Evolutionary conservation across 192 early-diverging fungal genomes (phyloP).

Genomic region (Dimargaris cristalligena): DNA sequence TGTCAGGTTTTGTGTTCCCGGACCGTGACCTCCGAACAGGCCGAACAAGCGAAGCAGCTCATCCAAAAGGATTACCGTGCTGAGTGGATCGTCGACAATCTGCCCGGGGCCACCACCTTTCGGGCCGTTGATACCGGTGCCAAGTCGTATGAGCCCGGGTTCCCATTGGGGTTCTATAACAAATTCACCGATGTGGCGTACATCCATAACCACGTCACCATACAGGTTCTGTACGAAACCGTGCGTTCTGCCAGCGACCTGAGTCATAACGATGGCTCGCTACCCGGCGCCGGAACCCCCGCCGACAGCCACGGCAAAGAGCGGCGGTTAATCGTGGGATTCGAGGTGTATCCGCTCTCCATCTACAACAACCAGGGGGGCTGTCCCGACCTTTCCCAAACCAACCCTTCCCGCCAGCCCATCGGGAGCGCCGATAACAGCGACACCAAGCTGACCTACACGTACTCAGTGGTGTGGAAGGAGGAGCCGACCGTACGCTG

Average conservation of each 20-base stretch:
- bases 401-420: conserved; percentile 8
- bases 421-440: conserved; percentile 16
- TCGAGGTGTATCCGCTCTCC: conserved; percentile 54
- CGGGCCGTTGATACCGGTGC: conserved; percentile 15
- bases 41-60: conserved; percentile 27
- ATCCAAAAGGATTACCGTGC: conserved; percentile 40
- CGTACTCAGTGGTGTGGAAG: conserved; percentile 57
- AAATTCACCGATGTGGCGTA: conserved; percentile 17
- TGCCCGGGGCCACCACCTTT: conserved; percentile 40
- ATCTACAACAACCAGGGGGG: conserved; percentile 14
- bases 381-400: conserved; percentile 17
- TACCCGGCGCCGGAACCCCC: background rate
- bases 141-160: conserved; percentile 23
- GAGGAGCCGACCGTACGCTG: conserved; percentile 32
- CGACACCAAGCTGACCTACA: conserved; percentile 30
- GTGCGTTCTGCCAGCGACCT: conserved; percentile 27
- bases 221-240: conserved; percentile 44
- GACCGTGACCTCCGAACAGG: conserved; percentile 21
- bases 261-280: background rate
- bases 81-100: conserved; percentile 52
- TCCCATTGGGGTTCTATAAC: conserved; percentile 35
- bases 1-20: conserved; percentile 40
- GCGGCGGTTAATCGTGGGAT: conserved; percentile 39
- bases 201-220: conserved; percentile 33
- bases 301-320: conserved; percentile 7